Base-by-base conservation (phyloP, 1,284 basidiomycete genomes). In the Neonothopanus nambi region DNA sequence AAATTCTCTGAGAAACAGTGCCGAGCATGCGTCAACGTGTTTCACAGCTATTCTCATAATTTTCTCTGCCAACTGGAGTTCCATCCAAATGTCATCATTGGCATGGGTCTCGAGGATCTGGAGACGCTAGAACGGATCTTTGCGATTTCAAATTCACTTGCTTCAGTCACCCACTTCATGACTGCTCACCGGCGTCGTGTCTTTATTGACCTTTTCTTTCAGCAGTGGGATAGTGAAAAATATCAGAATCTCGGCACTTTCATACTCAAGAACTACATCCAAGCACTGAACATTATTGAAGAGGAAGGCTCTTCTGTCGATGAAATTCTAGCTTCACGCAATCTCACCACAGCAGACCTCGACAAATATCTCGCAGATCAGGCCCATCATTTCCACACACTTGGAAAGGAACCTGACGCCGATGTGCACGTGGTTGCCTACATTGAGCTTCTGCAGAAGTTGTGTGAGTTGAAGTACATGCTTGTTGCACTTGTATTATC, bases 71-170 rank as follows among this genome's bases (percentile, higher is more conserved):
- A 72, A 43, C 48, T 65, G 0, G 13, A 53, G 2, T 61, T 63
- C 47, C 70, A 71, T 51, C 68, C 69, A 0, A 56, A 63, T 11
- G 59, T 62, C 46, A 59, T 66, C 9, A 23, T 56, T 1, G 66
- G 68, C 0, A 59, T 63, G 13, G 71, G 71, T 1, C 60, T 71
- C 13, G 70, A 72, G 43, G 70, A 72, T 50, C 59, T 72, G 5
- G 65, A 69, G 45, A 64, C 57, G 0, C 61, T 65, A 18, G 66
- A 72, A 52, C 60, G 66, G 0, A 50, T 67, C 6, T 73, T 71
- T 57, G 63, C 62, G 3, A 43, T 49, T 9, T 68, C 66, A 5
- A 72, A 71, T 55, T 43, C 26, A 9, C 51, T 70, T 23, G 69
- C 67, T 0, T 15, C 35, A 12, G 48, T 56, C 9, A 63, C 58